Percentiles rank a stretch among this genome's conserved stretches.
Conservation (phyloP, 495 filamentous ascomycete species). For the Tuber aestivum region DNA sequence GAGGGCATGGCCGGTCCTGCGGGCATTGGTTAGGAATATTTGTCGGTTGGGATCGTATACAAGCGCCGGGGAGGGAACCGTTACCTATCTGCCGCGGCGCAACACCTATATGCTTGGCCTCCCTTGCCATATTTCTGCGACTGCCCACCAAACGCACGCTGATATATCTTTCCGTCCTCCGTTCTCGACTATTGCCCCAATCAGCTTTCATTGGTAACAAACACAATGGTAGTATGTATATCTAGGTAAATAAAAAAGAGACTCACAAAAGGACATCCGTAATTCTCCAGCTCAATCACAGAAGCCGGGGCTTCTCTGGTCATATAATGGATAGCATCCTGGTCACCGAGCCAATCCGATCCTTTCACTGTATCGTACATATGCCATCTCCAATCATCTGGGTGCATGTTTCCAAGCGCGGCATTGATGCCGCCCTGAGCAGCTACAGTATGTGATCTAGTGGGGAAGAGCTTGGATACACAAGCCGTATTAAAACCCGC, state of each 20-base stretch:
- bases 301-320: constrained; percentile 86
- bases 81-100: constrained; percentile 73
- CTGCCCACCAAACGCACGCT: constrained; percentile 95
- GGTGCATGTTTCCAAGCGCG: constrained; percentile 86
- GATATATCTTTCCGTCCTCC: constrained; percentile 95
- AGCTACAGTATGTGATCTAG: constrained; percentile 89
- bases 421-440: constrained; percentile 94
- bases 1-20: constrained; percentile 88
- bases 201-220: constrained; percentile 10
- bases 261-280: constrained; percentile 79
- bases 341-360: constrained; percentile 96
- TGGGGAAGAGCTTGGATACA: constrained; percentile 97
- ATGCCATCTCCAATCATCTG: constrained; percentile 98
- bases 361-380: constrained; percentile 99
- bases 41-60: neutral
- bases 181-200: constrained; percentile 60
- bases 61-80: neutral
- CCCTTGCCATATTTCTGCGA: constrained; percentile 92
- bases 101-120: constrained; percentile 94
- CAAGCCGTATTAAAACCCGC: constrained; percentile 97
- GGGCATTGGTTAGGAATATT: constrained; percentile 14
- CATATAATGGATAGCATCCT: constrained; percentile 99
- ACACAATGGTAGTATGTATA: neutral
- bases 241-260: neutral
- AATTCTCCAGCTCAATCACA: constrained; percentile 93